These are phyloP conservation scores for Chlorella vulgaris DNA, from an alignment of 139 green algal species.

Conservation along the genomic window DNA sequence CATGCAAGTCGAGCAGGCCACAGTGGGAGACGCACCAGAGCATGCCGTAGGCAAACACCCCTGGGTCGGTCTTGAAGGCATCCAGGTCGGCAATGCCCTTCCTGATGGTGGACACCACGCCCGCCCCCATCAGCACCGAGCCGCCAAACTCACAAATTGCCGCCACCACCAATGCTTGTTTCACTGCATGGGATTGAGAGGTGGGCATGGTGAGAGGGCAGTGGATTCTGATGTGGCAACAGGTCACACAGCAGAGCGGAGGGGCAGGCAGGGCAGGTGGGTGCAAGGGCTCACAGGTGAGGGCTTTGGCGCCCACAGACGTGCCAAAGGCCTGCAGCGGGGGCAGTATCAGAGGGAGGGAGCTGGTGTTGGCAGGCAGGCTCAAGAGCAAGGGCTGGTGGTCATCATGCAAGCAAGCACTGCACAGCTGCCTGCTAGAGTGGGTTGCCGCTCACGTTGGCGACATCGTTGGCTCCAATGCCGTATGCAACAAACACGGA, in stretches of 20 bases:
- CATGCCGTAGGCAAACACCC: too few relatives aligned
- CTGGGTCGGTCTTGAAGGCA: conserved; percentile 34
- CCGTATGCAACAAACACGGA: conserved; percentile 15
- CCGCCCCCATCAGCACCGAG: conserved; percentile 45
- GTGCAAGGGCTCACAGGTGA: too few relatives aligned
- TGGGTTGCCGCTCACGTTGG: conserved; percentile 41
- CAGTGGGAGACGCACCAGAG: too few relatives aligned
- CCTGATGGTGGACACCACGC: conserved; percentile 54
- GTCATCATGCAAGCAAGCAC: neutral
- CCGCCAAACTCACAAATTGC: conserved; percentile 49
- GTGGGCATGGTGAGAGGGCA: too few relatives aligned
- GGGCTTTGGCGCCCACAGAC: conserved; percentile 2
- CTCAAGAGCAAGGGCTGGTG: neutral
- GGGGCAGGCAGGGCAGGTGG: neutral
- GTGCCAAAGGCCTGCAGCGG: neutral
- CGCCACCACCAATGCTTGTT: conserved; percentile 42
- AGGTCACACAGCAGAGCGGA: too few relatives aligned
- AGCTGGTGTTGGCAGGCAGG: neutral
- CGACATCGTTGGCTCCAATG: conserved; percentile 36
- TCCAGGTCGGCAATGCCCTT: conserved; percentile 41
- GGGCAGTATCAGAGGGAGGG: neutral
- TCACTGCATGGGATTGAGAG: too few relatives aligned
- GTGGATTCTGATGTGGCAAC: too few relatives aligned
- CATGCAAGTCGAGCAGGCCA: too few relatives aligned
- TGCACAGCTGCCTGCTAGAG: too few relatives aligned